Percentiles rank a stretch among this genome's conserved stretches.
Evolutionary conservation across 2,329 filamentous ascomycete species (phyloP).

Genomic region (Aspergillus fumigatiaffinis): DNA sequence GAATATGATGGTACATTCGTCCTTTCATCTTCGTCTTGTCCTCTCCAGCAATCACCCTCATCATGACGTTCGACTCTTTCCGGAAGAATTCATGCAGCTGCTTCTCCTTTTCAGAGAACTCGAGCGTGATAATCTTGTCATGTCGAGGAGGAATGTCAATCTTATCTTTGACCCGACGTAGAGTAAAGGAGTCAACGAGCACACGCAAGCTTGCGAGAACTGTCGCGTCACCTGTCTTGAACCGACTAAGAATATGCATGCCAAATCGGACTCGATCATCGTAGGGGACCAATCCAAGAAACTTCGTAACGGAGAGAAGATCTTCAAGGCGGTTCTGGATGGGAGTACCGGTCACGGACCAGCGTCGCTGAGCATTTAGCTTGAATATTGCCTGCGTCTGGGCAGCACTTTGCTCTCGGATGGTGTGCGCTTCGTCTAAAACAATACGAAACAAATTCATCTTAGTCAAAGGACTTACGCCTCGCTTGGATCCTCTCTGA

Average conservation of each 20-base stretch:
- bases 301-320: conserved; percentile 78
- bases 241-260: conserved; percentile 75
- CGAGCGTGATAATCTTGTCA: conserved; percentile 68
- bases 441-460: conserved; percentile 93
- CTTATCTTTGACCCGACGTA: conserved; percentile 86
- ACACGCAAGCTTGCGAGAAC: conserved; percentile 78
- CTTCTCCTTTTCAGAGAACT: conserved; percentile 72
- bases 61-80: conserved; percentile 72
- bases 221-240: conserved; percentile 79
- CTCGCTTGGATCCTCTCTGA: conserved; percentile 59
- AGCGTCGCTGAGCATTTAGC: conserved; percentile 74
- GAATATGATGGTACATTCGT: conserved; percentile 86
- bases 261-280: conserved; percentile 72
- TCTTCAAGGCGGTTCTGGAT: conserved; percentile 94
- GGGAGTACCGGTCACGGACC: conserved; percentile 96
- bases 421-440: conserved; percentile 90
- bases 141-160: conserved; percentile 73
- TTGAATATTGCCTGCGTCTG: conserved; percentile 82
- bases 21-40: conserved; percentile 68
- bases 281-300: conserved; percentile 80
- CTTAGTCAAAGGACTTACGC: conserved; percentile 61
- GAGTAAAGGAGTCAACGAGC: conserved; percentile 88
- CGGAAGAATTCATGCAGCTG: conserved; percentile 81
- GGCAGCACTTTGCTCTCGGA: conserved; percentile 76
- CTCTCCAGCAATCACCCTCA: conserved; percentile 67